phyloP scores from a whole-genome alignment of 305 asterid genomes.

The Andrographis paniculata region DNA sequence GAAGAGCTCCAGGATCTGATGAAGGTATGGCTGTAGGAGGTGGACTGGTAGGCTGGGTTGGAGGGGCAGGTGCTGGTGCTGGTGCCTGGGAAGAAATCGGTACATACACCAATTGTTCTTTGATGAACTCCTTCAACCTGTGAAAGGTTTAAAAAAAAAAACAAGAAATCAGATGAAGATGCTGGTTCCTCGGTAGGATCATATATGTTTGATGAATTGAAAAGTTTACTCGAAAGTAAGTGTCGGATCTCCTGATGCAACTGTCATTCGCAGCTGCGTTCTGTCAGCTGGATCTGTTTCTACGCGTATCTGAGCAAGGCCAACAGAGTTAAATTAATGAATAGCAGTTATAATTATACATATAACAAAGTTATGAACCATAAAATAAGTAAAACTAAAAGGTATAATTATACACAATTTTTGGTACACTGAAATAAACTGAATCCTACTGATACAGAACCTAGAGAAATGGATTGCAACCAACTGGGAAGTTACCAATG shows the following conservation, averaged over 20 bases:
- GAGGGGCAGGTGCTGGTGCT: conserved; percentile 41
- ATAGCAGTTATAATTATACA: background rate
- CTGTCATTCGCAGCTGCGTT: conserved; percentile 92
- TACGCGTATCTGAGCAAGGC: conserved; percentile 58
- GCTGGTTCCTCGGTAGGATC: too few relatives aligned
- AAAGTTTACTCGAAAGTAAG: conserved; percentile 85
- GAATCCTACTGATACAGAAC: too few relatives aligned
- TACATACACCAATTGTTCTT: conserved; percentile 71
- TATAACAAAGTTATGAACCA: too few relatives aligned
- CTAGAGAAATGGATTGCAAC: too few relatives aligned
- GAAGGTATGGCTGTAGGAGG: conserved; percentile 37
- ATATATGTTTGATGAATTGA: background rate
- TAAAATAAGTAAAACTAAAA: too few relatives aligned
- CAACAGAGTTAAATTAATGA: conserved; percentile 11
- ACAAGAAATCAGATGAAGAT: too few relatives aligned
- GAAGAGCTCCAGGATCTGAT: conserved; percentile 85
- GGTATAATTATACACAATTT: too few relatives aligned
- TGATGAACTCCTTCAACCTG: conserved; percentile 91
- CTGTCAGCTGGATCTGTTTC: conserved; percentile 99
- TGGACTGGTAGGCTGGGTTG: conserved; percentile 45
- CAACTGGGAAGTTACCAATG: too few relatives aligned
- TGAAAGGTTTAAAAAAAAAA: too few relatives aligned
- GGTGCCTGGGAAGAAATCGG: conserved; percentile 52
- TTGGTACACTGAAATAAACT: too few relatives aligned
- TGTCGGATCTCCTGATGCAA: conserved; percentile 90